Evolutionary conservation across 2,329 filamentous ascomycete species (phyloP), one percentile per base, ranked within the genome.

Genomic region (Beauveria sp.): DNA sequence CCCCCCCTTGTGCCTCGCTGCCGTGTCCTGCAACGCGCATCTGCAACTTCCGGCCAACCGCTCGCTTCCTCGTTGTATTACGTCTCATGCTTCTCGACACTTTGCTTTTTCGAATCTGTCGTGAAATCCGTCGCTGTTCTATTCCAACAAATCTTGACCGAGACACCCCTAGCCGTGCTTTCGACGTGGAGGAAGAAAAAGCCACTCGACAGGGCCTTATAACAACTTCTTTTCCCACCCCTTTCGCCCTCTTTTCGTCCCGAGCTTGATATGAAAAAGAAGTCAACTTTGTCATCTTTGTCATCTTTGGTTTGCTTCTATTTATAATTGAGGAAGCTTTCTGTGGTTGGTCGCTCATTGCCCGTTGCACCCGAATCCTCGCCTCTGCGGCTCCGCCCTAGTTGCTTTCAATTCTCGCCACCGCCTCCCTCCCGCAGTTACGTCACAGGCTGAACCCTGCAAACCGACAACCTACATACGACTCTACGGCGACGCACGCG

Each of bases 361-460:
- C 49, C 57, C 18, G 47, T 46, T 46, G 57, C n/a, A 22, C 22
- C 46, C 10, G 34, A 42, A 30, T 43, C 49, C 14, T 40, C 54
- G 43, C 43, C 26, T 58, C n/a, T 58, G 56, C 57, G 47, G 47
- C 57, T 59, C 47, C 38, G 57, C 57, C 47, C 24, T 53, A 34
- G 30, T 34, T 34, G 12, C 26, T 45, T 24, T 16, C 38, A 24
- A 14, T 45, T 59, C 57, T 59, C 57, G 57, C 57, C 57, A 59
- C 57, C 57, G 57, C 57, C 57, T 59, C 57, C 57, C 49, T 51
- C 34, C 3, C 16, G n/a, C 14, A 18, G 38, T 59, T 59, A 59
- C 57, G 57, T 59, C 57, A 59, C 57, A 59, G 57, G 57, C 57
- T 59, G 40, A 59, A 45, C 57, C 47, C 40, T 45, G 49, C 49